Base-by-base conservation (phyloP, 2,329 filamentous ascomycete genomes). In the Verticillium albo-atrum region DNA sequence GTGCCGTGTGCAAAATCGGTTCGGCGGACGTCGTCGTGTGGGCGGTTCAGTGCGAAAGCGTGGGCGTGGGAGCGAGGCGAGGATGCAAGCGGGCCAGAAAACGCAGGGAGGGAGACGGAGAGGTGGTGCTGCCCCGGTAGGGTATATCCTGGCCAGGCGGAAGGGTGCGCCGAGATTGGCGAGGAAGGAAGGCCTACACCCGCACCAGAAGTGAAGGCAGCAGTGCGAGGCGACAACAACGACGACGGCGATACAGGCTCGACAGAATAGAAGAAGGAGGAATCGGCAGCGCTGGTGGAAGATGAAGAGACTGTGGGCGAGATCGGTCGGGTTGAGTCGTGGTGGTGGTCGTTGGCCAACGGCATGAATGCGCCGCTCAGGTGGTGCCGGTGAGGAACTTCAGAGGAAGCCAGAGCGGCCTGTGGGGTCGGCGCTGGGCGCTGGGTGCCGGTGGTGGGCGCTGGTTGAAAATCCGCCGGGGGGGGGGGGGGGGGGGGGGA, bases 341-440 rank as follows among this genome's bases (percentile, higher is more conserved):
- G 55, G 37, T 23, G 37, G 25, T 54, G 34, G n/a, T 63, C 58
- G 61, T 62, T 55, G 56, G 60, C 56, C 57, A 59, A 50, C 61
- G 61, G 62, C 63, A 64, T 64, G 63, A 64, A 64, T 62, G 63
- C 58, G 60, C 60, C 47, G 53, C 27, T 42, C 34, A 28, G 28
- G 28, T 20, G n/a, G 25, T 30, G 54, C 6, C 14, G 20, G 42
- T 9, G 26, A 37, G 54, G 15, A 14, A 55, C 26, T 32, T n/a
- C 25, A 37, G 34, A 37, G 34, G 15, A 37, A 37, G 34, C 34
- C 34, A 25, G 42, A 25, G 42, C n/a, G 10, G 42, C 7, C 42
- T 25, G 42, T 23, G 42, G 9, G 42, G 20, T 10, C n/a, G 20
- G 9, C n/a, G n/a, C n/a, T n/a, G 42, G 6, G 20, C 2, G 42